Evolutionary conservation across 2,329 filamentous ascomycete genomes (phyloP), one percentile per base, ranked within the genome.

Genomic region (Boeremia exigua): DNA sequence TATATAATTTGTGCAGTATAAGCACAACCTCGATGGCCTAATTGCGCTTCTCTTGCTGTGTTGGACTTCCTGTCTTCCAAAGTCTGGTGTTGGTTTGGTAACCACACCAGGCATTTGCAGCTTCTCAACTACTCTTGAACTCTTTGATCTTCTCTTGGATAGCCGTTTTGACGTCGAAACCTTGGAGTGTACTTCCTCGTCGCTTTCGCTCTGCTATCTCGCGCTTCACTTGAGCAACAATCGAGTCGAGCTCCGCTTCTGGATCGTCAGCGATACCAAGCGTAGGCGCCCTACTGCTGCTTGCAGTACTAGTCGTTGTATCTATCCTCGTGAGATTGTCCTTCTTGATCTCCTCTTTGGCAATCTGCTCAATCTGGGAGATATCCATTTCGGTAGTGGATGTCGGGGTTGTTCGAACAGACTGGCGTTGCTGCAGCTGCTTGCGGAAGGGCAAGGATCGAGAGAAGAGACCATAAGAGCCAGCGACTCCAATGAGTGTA

Each of bases 261-360:
- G 87, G 87, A 71, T 97, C 92, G 60, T 86, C 86, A 1, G 91
- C 88, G 33, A 98, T 81, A 25, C 94, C 94, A 6, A 96, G 78
- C 2, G 91, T 82, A 0, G 90, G 90, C 49, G 86, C 82, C 40
- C 80, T 12, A 75, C 81, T 49, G 38, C 14, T 87, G 60, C 52
- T 81, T 4, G 49, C 85, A 2, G 56, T 40, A 29, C 61, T 67
- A 11, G 91, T 87, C 15, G 81, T 79, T 67, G 86, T 88, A 9
- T 79, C 69, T 2, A 80, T 82, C 52, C 82, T 80, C 27, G 77
- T 74, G 33, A 86, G 39, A 30, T 68, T 64, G 38, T 72, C 70
- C 45, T 63, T 65, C 39, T 70, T 64, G 27, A 75, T 53, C 39
- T 72, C 67, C 54, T 78, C 76, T n/a, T 66, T 63, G 9, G 69